Percentiles rank a stretch among this genome's conserved stretches.
phyloP scores from a whole-genome alignment of 2,329 filamentous ascomycete genomes.

The Cladosporium sphaerospermum region DNA sequence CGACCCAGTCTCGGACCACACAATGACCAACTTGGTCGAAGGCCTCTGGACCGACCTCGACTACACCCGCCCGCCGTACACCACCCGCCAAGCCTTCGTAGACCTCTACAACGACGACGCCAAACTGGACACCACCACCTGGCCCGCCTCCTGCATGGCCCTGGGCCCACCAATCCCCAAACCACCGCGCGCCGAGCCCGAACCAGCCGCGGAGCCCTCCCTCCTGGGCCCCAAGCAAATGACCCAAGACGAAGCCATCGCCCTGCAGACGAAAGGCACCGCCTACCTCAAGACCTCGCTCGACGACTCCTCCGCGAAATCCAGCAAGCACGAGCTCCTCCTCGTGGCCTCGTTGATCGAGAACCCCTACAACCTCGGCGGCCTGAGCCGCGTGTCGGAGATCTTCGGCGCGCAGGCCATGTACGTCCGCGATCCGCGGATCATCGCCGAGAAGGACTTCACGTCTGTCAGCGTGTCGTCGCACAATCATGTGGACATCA shows the following conservation, averaged over 20 bases:
- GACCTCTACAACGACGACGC: conserved; percentile 28
- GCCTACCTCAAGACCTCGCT: conserved; percentile 34
- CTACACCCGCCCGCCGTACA: conserved; percentile 33
- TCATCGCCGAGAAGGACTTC: conserved; percentile 43
- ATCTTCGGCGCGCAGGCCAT: conserved; percentile 45
- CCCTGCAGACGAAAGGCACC: conserved; percentile 49
- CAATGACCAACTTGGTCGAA: conserved; percentile 39
- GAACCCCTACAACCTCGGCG: conserved; percentile 46
- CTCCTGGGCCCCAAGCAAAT: conserved; percentile 9
- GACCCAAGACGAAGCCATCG: conserved; percentile 15
- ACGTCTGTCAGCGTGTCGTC: conserved; percentile 44
- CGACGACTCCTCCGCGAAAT: conserved; percentile 8
- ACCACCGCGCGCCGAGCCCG: conserved; percentile 1
- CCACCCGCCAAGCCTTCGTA: conserved; percentile 36
- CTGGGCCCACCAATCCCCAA: conserved; percentile 23
- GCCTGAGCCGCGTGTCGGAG: conserved; percentile 45
- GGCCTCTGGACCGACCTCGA: conserved; percentile 41
- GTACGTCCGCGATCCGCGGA: conserved; percentile 37
- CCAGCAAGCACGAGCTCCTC: conserved; percentile 33
- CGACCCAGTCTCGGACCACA: conserved; percentile 39
- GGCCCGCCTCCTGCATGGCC: conserved; percentile 27
- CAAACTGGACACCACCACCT: neutral
- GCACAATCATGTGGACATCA: conserved; percentile 44
- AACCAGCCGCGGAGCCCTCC: conserved; percentile 13
- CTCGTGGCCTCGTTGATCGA: conserved; percentile 47